A percentile compares a stretch with the other conserved stretches of the same genome.
Conservation (phyloP, 805 yeast species). For the Candida multigemmis region DNA sequence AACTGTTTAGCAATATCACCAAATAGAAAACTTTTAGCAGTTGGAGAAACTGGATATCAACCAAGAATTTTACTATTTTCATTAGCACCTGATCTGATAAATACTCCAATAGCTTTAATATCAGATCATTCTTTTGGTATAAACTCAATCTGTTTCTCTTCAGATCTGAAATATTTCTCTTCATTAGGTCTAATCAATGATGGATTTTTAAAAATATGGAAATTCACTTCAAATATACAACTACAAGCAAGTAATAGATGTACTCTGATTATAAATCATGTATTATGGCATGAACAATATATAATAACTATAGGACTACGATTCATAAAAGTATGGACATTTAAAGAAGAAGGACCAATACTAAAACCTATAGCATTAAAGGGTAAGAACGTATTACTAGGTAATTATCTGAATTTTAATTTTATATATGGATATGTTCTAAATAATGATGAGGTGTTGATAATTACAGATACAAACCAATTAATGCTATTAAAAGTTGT, state of each 20-base stretch:
- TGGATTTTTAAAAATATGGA: conserved; percentile 62
- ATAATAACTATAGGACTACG: conserved; percentile 55
- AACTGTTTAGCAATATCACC: conserved; percentile 54
- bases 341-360: conserved; percentile 13
- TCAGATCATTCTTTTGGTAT: conserved; percentile 64
- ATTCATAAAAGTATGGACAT: conserved; percentile 54
- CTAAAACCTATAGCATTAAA: conserved; percentile 21
- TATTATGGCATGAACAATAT: conserved; percentile 45
- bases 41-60: conserved; percentile 64
- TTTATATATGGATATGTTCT: conserved; percentile 34
- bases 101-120: conserved; percentile 43
- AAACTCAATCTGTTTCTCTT: conserved; percentile 44
- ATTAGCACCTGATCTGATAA: conserved; percentile 38
- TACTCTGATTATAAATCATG: conserved; percentile 45
- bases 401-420: conserved; percentile 36
- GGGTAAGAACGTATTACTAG: conserved; percentile 55
- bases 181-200: conserved; percentile 64
- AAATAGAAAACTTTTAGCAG: conserved; percentile 44
- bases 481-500: conserved; percentile 16
- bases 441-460: conserved; percentile 25
- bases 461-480: conserved; percentile 23
- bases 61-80: conserved; percentile 59
- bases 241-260: conserved; percentile 52
- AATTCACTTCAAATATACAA: conserved; percentile 12
- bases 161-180: conserved; percentile 45